phyloP scores from a whole-genome alignment of 2,329 filamentous ascomycete genomes.

The Penicillium sclerotiorum region DNA sequence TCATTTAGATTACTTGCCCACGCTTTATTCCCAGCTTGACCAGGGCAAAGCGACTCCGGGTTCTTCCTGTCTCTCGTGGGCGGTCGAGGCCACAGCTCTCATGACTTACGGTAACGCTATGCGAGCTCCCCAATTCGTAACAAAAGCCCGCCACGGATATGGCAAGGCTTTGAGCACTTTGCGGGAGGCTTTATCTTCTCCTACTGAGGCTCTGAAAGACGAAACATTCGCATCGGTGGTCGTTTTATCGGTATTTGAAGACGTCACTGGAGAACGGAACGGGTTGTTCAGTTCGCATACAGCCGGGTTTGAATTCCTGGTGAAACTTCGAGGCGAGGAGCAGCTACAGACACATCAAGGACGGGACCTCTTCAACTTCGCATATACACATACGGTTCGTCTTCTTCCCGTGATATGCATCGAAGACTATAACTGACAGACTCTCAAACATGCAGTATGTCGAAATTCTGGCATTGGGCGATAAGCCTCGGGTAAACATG shows the following conservation, averaged over 20 bases:
- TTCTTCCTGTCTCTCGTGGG: slow-evolving; percentile 34
- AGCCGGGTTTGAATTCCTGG: slow-evolving; percentile 38
- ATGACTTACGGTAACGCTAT: slow-evolving; percentile 36
- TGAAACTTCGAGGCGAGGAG: slow-evolving; percentile 35
- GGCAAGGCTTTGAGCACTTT: slow-evolving; percentile 36
- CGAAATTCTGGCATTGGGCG: slow-evolving; percentile 37
- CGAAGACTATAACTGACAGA: too few relatives aligned
- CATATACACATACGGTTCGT: slow-evolving; percentile 39
- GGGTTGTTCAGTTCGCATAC: slow-evolving; percentile 40
- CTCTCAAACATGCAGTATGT: slow-evolving; percentile 31
- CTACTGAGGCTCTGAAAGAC: slow-evolving; percentile 35
- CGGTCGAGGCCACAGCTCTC: slow-evolving; percentile 39
- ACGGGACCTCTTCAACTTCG: slow-evolving; percentile 41
- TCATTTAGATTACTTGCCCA: slow-evolving; percentile 40
- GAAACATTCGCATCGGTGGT: slow-evolving; percentile 43
- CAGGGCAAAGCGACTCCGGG: slow-evolving; percentile 10
- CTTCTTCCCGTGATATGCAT: background rate
- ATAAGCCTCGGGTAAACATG: slow-evolving; percentile 32
- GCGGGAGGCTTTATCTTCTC: slow-evolving; percentile 32
- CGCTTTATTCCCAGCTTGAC: slow-evolving; percentile 35
- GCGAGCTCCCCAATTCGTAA: slow-evolving; percentile 27
- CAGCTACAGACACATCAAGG: slow-evolving; percentile 34
- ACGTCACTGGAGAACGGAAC: slow-evolving; percentile 40
- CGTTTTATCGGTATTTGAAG: slow-evolving; percentile 42
- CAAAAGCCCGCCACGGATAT: slow-evolving; percentile 35